A percentile compares a stretch with the other conserved stretches of the same genome.
These are phyloP conservation scores for Coniochaeta prunicola DNA, from an alignment of 2,329 filamentous ascomycete species.

Conservation along the genomic window DNA sequence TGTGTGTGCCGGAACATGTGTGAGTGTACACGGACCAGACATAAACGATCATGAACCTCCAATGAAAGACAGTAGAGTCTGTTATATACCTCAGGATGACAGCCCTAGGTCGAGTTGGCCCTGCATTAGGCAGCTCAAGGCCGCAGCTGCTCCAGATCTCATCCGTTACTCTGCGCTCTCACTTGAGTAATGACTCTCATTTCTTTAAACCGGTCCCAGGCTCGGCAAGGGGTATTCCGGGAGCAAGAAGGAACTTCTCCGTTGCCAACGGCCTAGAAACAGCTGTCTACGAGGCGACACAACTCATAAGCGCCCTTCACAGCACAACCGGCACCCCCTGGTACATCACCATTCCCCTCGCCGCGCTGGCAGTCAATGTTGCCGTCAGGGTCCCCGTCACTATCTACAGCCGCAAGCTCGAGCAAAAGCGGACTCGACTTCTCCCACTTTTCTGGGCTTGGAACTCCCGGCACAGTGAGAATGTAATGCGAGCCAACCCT, in stretches of 20 bases:
- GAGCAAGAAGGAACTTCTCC: constrained; percentile 27
- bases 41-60: not conserved
- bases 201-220: not conserved
- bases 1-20: not conserved
- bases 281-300: constrained; percentile 30
- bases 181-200: not conserved
- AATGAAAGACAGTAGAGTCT: not conserved
- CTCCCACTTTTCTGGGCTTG: constrained; percentile 25
- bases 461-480: constrained; percentile 18
- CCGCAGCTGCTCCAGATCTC: not conserved
- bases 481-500: constrained; percentile 3
- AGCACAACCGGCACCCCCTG: constrained; percentile 37
- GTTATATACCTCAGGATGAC: not conserved
- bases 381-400: constrained; percentile 39
- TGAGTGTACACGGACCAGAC: not conserved
- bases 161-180: not conserved
- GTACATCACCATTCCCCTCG: constrained; percentile 46
- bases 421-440: constrained; percentile 20
- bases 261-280: constrained; percentile 20
- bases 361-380: constrained; percentile 38
- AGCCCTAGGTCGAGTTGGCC: not conserved
- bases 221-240: not conserved
- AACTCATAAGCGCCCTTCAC: constrained; percentile 37
- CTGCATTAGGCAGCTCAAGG: not conserved
- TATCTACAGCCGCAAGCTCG: constrained; percentile 26